Percentiles rank a stretch among this genome's conserved stretches.
Conservation (phyloP, 805 yeast genomes). For the Yarrowia sp. region DNA sequence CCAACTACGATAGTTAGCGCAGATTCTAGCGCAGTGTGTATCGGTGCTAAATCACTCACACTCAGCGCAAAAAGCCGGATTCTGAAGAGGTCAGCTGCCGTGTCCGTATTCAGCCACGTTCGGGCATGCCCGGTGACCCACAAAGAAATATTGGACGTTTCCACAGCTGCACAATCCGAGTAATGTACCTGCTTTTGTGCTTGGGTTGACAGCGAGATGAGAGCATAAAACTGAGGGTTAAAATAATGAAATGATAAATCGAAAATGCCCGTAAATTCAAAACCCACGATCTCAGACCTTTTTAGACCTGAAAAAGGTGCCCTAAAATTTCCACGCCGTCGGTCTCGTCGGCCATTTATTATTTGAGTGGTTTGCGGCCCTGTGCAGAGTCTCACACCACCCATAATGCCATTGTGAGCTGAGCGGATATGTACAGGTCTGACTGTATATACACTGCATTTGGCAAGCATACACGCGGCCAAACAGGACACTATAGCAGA, state of each 20-base stretch:
- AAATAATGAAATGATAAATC: too few species aligned
- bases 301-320: too few species aligned
- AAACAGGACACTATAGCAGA: neutral
- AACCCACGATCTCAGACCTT: too few species aligned
- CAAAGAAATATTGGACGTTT: neutral
- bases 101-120: neutral
- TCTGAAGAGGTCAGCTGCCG: neutral
- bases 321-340: too few species aligned
- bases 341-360: too few species aligned
- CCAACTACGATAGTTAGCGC: too few species aligned
- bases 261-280: too few species aligned
- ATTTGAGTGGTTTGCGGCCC: too few species aligned
- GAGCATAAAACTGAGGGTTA: neutral
- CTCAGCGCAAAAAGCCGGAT: neutral
- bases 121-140: neutral
- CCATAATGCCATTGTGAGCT: neutral
- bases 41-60: too few species aligned
- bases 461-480: neutral
- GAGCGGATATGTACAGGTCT: neutral
- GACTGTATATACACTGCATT: neutral
- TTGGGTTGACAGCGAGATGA: neutral
- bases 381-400: neutral
- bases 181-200: conserved; percentile 9
- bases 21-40: too few species aligned
- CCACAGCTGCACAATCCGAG: conserved; percentile 8